Conservation (phyloP, 2,329 filamentous ascomycete genomes). For the Chaetomiaceae sp. region DNA sequence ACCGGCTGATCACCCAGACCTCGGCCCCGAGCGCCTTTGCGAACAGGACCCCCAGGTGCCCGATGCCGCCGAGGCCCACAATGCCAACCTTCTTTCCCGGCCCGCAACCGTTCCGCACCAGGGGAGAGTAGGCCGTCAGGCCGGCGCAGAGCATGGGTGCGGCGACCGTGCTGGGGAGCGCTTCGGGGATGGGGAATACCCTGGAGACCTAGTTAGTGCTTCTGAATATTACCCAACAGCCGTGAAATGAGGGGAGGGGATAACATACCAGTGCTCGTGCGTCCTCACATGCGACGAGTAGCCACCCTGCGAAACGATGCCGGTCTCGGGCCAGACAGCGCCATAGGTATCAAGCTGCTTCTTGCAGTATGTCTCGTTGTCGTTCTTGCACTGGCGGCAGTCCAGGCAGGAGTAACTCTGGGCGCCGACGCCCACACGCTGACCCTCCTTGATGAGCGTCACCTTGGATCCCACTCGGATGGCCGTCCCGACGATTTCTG, state of each 20-base stretch:
- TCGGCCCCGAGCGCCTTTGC: constrained; percentile 62
- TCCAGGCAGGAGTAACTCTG: constrained; percentile 61
- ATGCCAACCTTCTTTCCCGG: constrained; percentile 76
- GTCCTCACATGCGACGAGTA: constrained; percentile 36
- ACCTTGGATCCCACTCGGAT: constrained; percentile 63
- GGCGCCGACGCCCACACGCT: constrained; percentile 65
- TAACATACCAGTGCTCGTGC: constrained; percentile 65
- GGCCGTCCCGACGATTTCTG: constrained; percentile 65
- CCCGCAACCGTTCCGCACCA: constrained; percentile 69
- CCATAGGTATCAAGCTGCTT: constrained; percentile 58
- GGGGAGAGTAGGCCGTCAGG: constrained; percentile 72
- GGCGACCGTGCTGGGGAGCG: constrained; percentile 55
- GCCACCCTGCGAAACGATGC: constrained; percentile 56
- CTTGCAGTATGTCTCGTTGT: constrained; percentile 66
- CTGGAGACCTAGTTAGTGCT: no score
- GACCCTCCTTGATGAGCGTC: constrained; percentile 52
- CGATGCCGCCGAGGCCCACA: constrained; percentile 67
- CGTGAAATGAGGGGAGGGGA: background rate
- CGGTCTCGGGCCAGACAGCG: constrained; percentile 44
- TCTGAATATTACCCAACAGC: no score
- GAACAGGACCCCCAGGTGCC: constrained; percentile 67
- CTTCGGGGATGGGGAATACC: constrained; percentile 71
- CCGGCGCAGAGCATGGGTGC: constrained; percentile 84
- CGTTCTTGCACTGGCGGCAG: constrained; percentile 60
- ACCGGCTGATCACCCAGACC: constrained; percentile 57